Evolutionary conservation across 1,139 yeast genomes (phyloP).

Genomic region (Lodderomyces parapsilosis): DNA sequence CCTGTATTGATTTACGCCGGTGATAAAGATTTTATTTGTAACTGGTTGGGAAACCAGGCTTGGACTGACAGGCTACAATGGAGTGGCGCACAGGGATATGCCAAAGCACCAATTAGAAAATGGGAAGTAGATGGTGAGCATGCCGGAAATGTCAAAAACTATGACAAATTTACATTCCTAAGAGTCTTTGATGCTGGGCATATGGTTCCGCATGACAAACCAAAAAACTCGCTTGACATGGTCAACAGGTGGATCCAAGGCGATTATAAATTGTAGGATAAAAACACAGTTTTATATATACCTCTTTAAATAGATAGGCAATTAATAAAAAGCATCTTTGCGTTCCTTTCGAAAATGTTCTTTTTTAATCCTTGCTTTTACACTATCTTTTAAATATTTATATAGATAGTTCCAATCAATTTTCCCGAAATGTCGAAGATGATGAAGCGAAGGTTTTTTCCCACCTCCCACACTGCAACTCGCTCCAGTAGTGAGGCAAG

Average conservation of each 20-base stretch:
- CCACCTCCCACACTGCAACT: too few relatives aligned
- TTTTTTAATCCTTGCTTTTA: too few relatives aligned
- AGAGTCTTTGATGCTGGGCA: slow-evolving; percentile 50
- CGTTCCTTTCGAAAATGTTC: too few relatives aligned
- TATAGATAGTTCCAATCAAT: too few relatives aligned
- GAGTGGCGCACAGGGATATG: slow-evolving; percentile 57
- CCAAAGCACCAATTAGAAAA: slow-evolving; percentile 35
- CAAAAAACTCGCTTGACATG: slow-evolving; percentile 46
- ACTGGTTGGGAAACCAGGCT: slow-evolving; percentile 86
- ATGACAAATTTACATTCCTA: slow-evolving; percentile 45
- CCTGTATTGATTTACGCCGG: slow-evolving; percentile 82
- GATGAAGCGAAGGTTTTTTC: too few relatives aligned
- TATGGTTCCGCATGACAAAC: slow-evolving; percentile 53
- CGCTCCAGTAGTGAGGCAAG: too few relatives aligned
- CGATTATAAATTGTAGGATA: slow-evolving; percentile 24
- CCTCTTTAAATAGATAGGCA: too few relatives aligned
- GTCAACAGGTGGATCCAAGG: slow-evolving; percentile 47
- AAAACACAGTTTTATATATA: too few relatives aligned
- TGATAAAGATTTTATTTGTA: slow-evolving; percentile 83
- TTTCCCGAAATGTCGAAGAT: too few relatives aligned
- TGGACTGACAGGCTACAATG: slow-evolving; percentile 73
- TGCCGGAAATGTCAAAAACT: slow-evolving; percentile 50
- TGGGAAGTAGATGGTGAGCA: slow-evolving; percentile 39
- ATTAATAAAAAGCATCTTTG: too few relatives aligned
- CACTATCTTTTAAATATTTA: too few relatives aligned